Percentiles rank a stretch among this genome's conserved stretches.
These are phyloP conservation scores for Claviceps digitariae DNA, from an alignment of 2,329 filamentous ascomycete genomes.

Conservation along the genomic window DNA sequence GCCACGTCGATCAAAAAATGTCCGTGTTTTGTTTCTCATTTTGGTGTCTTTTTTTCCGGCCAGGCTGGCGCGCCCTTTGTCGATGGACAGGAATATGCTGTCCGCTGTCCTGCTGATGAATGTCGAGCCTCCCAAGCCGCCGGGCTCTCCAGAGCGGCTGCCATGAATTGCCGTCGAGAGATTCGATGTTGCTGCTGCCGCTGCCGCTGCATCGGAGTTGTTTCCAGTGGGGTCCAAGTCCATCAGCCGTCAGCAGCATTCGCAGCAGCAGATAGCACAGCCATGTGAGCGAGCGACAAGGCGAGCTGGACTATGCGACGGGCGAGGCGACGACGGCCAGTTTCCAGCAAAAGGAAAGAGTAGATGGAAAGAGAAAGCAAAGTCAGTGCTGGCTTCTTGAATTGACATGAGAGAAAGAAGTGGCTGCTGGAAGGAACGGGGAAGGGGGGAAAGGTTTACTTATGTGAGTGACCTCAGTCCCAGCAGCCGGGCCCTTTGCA, in stretches of 20 bases:
- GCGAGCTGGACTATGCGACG: slow-evolving; percentile 3
- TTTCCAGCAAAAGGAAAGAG: slow-evolving; percentile 4
- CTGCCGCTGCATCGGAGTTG: neutral
- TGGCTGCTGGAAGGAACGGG: slow-evolving; percentile 14
- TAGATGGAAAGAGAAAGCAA: neutral
- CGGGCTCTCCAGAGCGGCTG: neutral
- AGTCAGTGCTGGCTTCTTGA: neutral
- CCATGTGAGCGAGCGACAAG: neutral
- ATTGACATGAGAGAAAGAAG: slow-evolving; percentile 13
- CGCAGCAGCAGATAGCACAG: neutral
- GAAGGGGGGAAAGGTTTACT: slow-evolving; percentile 22
- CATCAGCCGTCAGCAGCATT: neutral
- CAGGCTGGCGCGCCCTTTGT: neutral
- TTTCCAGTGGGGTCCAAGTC: slow-evolving; percentile 4
- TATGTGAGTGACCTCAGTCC: slow-evolving; percentile 18
- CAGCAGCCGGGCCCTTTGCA: slow-evolving; percentile 6
- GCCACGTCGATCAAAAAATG: neutral
- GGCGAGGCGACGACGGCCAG: slow-evolving; percentile 4
- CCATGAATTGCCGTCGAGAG: neutral
- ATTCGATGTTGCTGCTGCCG: neutral
- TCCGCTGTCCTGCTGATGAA: neutral
- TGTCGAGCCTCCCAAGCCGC: neutral
- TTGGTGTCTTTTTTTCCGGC: neutral
- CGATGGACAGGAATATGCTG: neutral
- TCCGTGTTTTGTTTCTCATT: neutral